These are phyloP conservation scores for Phyllosticta citrichinensis DNA, from an alignment of 2,329 filamentous ascomycete genomes.

Conservation along the genomic window DNA sequence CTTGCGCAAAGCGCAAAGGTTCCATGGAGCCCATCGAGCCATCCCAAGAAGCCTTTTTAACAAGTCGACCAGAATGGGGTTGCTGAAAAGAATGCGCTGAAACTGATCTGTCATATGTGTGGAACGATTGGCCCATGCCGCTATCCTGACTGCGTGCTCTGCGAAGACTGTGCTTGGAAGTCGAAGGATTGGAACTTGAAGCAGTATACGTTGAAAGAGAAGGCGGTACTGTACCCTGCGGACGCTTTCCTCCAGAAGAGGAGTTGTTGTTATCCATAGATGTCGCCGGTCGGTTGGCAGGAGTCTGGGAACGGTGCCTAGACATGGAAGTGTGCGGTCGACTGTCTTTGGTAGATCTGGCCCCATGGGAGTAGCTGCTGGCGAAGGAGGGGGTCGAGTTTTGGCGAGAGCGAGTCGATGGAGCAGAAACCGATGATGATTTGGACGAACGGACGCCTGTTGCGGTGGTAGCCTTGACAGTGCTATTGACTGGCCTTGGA, in stretches of 20 bases:
- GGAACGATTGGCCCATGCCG: background rate
- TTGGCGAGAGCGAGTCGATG: slow-evolving; percentile 21
- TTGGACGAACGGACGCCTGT: slow-evolving; percentile 25
- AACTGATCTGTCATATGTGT: background rate
- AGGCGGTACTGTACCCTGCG: slow-evolving; percentile 34
- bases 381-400: slow-evolving; percentile 39
- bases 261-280: slow-evolving; percentile 32
- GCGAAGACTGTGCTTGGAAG: background rate
- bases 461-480: slow-evolving; percentile 39
- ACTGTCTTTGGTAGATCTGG: slow-evolving; percentile 35
- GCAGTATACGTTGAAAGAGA: slow-evolving; percentile 25
- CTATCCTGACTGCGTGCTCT: background rate
- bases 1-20: background rate
- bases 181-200: background rate
- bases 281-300: slow-evolving; percentile 23
- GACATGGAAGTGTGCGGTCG: slow-evolving; percentile 45
- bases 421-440: slow-evolving; percentile 30
- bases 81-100: background rate
- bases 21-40: background rate
- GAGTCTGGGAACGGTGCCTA: slow-evolving; percentile 30
- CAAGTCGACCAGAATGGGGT: background rate
- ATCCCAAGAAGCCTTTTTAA: slow-evolving; percentile 3
- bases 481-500: slow-evolving; percentile 30
- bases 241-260: slow-evolving; percentile 24
- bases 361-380: slow-evolving; percentile 46